Evolutionary conservation across 805 yeast genomes (phyloP).

Genomic region (Isabelozyma gotoi): DNA sequence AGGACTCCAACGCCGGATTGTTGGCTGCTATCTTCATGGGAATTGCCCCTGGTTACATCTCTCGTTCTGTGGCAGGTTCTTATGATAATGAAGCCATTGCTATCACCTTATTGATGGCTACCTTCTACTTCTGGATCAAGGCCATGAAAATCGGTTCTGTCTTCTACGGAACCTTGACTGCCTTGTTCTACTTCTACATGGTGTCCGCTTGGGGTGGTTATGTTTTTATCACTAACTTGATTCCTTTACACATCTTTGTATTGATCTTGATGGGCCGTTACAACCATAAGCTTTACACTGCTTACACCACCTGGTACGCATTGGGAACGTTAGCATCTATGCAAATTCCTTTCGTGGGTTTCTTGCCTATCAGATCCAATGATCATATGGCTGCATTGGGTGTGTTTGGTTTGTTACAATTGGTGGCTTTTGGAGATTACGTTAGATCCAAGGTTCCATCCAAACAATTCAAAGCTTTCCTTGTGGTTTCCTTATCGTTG

Average conservation of each 20-base stretch:
- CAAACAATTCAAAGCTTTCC: conserved; percentile 68
- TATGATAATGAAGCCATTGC: conserved; percentile 99
- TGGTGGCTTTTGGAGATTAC: conserved; percentile 83
- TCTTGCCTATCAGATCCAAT: conserved; percentile 92
- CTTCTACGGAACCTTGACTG: conserved; percentile 78
- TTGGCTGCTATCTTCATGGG: conserved; percentile 94
- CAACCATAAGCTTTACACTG: conserved; percentile 75
- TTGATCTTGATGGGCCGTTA: conserved; percentile 93
- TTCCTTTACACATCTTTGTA: conserved; percentile 92
- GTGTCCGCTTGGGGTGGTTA: conserved; percentile 99
- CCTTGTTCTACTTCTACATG: conserved; percentile 94
- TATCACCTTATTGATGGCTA: conserved; percentile 90
- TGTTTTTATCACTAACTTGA: conserved; percentile 95
- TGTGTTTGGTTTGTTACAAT: conserved; percentile 91
- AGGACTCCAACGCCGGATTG: conserved; percentile 85
- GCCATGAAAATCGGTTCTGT: conserved; percentile 89
- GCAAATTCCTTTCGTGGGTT: conserved; percentile 99
- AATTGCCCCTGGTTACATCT: conserved; percentile 97
- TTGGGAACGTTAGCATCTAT: conserved; percentile 96
- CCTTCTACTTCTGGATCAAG: conserved; percentile 95
- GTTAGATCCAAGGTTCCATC: conserved; percentile 72
- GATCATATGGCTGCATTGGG: conserved; percentile 99
- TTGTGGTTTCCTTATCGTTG: conserved; percentile 56
- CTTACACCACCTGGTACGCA: conserved; percentile 96
- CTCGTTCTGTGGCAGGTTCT: conserved; percentile 97